Base-by-base conservation (phyloP, 2,329 filamentous ascomycete genomes). In the Penicillium sp. region DNA sequence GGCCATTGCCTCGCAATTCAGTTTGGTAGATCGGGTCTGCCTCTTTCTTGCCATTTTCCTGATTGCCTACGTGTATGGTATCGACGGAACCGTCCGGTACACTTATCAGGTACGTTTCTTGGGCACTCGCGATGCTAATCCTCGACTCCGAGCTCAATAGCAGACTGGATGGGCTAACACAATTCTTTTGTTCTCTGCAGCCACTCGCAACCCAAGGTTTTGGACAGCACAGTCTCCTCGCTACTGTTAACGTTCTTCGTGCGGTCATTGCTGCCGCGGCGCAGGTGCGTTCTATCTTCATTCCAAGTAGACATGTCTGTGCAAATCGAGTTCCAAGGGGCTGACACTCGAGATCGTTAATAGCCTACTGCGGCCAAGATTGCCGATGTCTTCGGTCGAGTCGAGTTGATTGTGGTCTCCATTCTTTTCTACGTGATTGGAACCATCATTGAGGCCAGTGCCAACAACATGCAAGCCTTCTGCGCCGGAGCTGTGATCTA, bases 31-130 rank as follows among this genome's bases (percentile, higher is more conserved):
- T 60, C 78, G 79, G 28, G 53, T 79, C 50, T 71, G 74, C 51
- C 74, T 86, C 61, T 84, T 85, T 65, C 58, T 77, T 8, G 73
- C 80, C 25, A 71, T 85, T 53, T 85, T 85, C 61, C 62, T 85
- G 29, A 68, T 85, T 45, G 77, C 81, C 9, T 86, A 84, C 62
- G 79, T 76, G 32, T 86, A 85, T 61, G 78, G 79, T 2, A 71
- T 84, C 24, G 81, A 84, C 53, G 77, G 77, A 25, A 77, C 72
- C 1, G 70, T 83, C 38, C 74, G 81, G 11, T 52, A 52, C 9
- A 72, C 74, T 5, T 82, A 80, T 57, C 76, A 76, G 56, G 62
- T 64, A 12, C n/a, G 39, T 52, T 24, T 18, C 35, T 38, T 35
- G 18, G 18, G 18, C 18, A 18, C 18, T 18, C 18, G 18, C 18